Base-by-base conservation (phyloP, 75 land plant genomes). In the Pinus albicaulis region DNA sequence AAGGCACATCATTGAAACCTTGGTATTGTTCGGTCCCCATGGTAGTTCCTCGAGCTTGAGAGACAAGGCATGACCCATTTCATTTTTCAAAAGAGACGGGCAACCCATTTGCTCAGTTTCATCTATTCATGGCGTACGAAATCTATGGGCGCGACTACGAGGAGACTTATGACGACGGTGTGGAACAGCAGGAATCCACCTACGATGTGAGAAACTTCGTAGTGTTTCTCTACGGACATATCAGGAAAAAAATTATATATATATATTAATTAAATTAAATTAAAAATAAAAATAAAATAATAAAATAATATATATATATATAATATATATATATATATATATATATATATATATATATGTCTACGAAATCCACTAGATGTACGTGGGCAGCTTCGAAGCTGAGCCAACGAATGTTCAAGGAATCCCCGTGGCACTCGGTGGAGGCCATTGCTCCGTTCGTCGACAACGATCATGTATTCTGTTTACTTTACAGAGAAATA, bases 331-430 rank as follows among this genome's bases (percentile, higher is more conserved):
- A n/a, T n/a, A n/a, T n/a, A n/a, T n/a, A n/a, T n/a, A n/a, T n/a
- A n/a, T n/a, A n/a, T n/a, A n/a, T n/a, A n/a, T n/a, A n/a, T n/a
- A n/a, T n/a, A n/a, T n/a, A n/a, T n/a, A 96, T 65, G 99, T 96
- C 25, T 96, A 96, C 87, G 99, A 94, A 83, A 93, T 92, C 70
- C 92, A 94, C 83, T 95, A 92, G 82, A 92, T 96, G 99, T 96
- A 94, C 83, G 99, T 94, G 79, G 86, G 85, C 59, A 85, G 83
- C 71, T 96, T 96, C 83, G 79, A 85, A 86, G 58, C 89, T 96
- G 3, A 89, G 89, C 63, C 98, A 96, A 25, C 86, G 95, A 13
- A 74, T 92, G 80, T 96, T 94, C 86, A 88, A 88, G 87, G 88
- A 92, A 56, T 64, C 81, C 55, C 95, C 92, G n/a, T 96, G 99